A percentile compares a stretch with the other conserved stretches of the same genome.
phyloP scores from a whole-genome alignment of 2,329 filamentous ascomycete species.

The Sarocladium brachiariae region DNA sequence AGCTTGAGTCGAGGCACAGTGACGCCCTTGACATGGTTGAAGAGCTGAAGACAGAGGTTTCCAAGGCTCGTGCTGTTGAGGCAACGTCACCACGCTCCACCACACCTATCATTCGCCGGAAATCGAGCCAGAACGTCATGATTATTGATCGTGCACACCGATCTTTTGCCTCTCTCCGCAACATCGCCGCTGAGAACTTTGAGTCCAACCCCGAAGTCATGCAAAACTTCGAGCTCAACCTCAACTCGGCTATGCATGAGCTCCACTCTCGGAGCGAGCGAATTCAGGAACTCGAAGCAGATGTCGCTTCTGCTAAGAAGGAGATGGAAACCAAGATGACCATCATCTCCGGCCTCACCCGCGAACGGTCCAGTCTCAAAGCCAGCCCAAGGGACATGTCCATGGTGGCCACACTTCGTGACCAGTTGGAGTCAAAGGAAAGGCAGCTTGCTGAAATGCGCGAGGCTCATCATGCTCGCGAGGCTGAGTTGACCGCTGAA shows the following conservation, averaged over 20 bases:
- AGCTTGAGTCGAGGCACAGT: slow-evolving; percentile 75
- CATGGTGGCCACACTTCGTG: slow-evolving; percentile 77
- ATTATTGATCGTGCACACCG: slow-evolving; percentile 85
- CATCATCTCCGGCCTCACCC: slow-evolving; percentile 88
- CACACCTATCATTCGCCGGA: slow-evolving; percentile 81
- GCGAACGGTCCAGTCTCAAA: slow-evolving; percentile 86
- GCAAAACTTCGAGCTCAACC: slow-evolving; percentile 86
- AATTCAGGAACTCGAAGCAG: slow-evolving; percentile 82
- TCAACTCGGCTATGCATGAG: slow-evolving; percentile 90
- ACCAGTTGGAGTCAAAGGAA: slow-evolving; percentile 83
- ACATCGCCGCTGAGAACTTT: slow-evolving; percentile 81
- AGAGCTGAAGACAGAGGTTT: slow-evolving; percentile 80
- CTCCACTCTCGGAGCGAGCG: slow-evolving; percentile 80
- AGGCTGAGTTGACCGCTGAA: slow-evolving; percentile 67
- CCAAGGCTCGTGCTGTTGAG: slow-evolving; percentile 62
- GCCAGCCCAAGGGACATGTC: slow-evolving; percentile 82
- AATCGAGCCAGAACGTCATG: slow-evolving; percentile 85
- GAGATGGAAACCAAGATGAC: slow-evolving; percentile 97
- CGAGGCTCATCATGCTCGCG: slow-evolving; percentile 63
- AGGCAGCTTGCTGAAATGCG: slow-evolving; percentile 69
- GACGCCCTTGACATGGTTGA: slow-evolving; percentile 81
- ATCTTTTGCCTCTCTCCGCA: slow-evolving; percentile 82
- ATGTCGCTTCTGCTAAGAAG: slow-evolving; percentile 76
- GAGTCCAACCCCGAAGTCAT: slow-evolving; percentile 74
- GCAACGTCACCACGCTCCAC: slow-evolving; percentile 54